phyloP scores from a whole-genome alignment of 768 basidiomycete species.

The Amanita subjunquillea region DNA sequence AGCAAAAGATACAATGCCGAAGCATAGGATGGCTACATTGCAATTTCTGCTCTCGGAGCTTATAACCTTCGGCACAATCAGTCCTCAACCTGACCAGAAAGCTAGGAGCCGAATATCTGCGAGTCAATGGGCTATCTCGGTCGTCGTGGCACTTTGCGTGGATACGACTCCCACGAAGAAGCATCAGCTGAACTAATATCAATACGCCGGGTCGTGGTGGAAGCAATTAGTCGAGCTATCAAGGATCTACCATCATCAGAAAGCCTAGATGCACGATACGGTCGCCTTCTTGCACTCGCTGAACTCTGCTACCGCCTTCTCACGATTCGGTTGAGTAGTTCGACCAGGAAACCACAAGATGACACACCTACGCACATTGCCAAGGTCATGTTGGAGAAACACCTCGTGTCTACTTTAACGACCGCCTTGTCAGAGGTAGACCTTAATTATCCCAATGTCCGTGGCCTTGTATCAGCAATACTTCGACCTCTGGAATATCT shows the following conservation, averaged over 20 bases:
- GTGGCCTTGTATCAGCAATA: conserved; percentile 76
- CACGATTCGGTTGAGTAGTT: conserved; percentile 59
- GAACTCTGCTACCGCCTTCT: conserved; percentile 86
- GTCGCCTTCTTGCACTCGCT: conserved; percentile 75
- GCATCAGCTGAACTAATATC: conserved; percentile 64
- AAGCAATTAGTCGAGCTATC: conserved; percentile 77
- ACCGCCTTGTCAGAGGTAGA: conserved; percentile 87
- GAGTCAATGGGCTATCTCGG: conserved; percentile 83
- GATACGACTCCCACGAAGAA: conserved; percentile 59
- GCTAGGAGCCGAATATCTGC: conserved; percentile 48
- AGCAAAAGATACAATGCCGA: conserved; percentile 52
- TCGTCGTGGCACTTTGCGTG: conserved; percentile 88
- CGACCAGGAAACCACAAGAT: conserved; percentile 46
- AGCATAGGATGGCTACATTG: conserved; percentile 55
- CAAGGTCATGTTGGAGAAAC: conserved; percentile 98
- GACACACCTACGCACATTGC: conserved; percentile 88
- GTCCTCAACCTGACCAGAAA: conserved; percentile 45
- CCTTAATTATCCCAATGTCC: conserved; percentile 89
- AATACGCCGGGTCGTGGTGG: conserved; percentile 90
- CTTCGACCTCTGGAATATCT: conserved; percentile 83
- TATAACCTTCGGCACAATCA: conserved; percentile 66
- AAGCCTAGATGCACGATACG: conserved; percentile 68
- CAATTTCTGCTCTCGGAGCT: conserved; percentile 79
- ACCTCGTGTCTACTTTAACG: conserved; percentile 84
- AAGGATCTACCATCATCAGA: conserved; percentile 63